Conservation (phyloP, 495 filamentous ascomycete species). For the Filosporella fistucella region DNA sequence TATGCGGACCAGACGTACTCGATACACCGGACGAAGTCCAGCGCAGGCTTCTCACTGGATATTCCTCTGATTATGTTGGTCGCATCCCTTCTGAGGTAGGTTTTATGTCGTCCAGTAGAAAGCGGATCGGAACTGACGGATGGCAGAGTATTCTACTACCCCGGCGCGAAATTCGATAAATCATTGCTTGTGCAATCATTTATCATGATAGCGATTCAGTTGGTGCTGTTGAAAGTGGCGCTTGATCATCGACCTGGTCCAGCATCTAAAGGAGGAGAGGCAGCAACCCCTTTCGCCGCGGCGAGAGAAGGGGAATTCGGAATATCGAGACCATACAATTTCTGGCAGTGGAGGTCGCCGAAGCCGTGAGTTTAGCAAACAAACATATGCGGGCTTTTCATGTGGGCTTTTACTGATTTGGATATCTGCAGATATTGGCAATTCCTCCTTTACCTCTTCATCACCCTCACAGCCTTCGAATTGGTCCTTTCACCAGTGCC, state of each 20-base stretch:
- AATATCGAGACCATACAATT: constrained; percentile 68
- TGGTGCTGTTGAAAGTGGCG: constrained; percentile 81
- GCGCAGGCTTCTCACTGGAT: constrained; percentile 80
- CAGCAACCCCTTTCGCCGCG: constrained; percentile 49
- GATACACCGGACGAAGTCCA: constrained; percentile 76
- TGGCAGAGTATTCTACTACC: constrained; percentile 85
- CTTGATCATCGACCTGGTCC: constrained; percentile 77
- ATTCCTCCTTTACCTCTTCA: constrained; percentile 70
- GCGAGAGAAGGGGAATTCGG: constrained; percentile 48
- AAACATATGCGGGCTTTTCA: background rate
- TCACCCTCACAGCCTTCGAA: constrained; percentile 62
- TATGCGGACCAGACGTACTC: constrained; percentile 90
- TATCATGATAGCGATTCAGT: constrained; percentile 81
- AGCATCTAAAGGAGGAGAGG: constrained; percentile 49
- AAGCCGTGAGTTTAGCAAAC: constrained; percentile 59
- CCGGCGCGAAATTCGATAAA: constrained; percentile 76
- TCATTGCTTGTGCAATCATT: constrained; percentile 80
- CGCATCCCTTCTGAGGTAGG: constrained; percentile 83
- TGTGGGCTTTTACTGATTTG: constrained; percentile 2
- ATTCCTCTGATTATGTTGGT: constrained; percentile 98
- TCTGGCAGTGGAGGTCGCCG: constrained; percentile 88
- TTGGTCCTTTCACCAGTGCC: constrained; percentile 60
- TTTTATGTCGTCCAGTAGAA: background rate
- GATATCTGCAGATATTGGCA: constrained; percentile 71
- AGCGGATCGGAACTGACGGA: constrained; percentile 6